phyloP scores from a whole-genome alignment of 2,329 filamentous ascomycete species.

The Fusarium pseudoanthophilum region DNA sequence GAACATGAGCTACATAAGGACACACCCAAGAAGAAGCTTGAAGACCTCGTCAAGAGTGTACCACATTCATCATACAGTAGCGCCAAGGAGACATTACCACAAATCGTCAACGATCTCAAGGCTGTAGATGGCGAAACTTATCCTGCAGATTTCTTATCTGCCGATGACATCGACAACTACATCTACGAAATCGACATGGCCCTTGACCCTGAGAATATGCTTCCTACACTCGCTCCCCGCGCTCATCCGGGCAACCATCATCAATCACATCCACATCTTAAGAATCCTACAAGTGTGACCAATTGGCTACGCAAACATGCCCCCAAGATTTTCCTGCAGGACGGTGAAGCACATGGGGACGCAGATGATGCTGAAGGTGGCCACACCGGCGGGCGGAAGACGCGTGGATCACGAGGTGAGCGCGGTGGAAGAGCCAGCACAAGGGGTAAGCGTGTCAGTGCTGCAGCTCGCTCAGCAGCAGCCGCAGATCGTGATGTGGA shows the following conservation, averaged over 20 bases:
- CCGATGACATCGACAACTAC: slow-evolving; percentile 79
- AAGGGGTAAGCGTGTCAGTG: slow-evolving; percentile 50
- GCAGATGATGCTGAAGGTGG: slow-evolving; percentile 51
- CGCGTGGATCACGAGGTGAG: slow-evolving; percentile 49
- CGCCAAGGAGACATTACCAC: slow-evolving; percentile 72
- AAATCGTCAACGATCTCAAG: slow-evolving; percentile 61
- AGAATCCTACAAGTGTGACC: slow-evolving; percentile 91
- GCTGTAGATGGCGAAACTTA: slow-evolving; percentile 63
- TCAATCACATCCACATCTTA: slow-evolving; percentile 55
- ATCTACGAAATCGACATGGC: slow-evolving; percentile 70
- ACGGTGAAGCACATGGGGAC: slow-evolving; percentile 60
- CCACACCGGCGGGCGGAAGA: slow-evolving; percentile 49
- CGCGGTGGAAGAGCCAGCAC: slow-evolving; percentile 54
- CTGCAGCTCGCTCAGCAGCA: slow-evolving; percentile 37
- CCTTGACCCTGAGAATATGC: slow-evolving; percentile 55
- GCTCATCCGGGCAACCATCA: slow-evolving; percentile 52
- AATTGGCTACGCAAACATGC: slow-evolving; percentile 93
- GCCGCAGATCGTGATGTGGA: slow-evolving; percentile 47
- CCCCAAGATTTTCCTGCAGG: slow-evolving; percentile 85
- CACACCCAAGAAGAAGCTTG: slow-evolving; percentile 59
- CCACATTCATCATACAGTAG: slow-evolving; percentile 63
- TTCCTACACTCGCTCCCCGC: slow-evolving; percentile 64
- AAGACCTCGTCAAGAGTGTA: slow-evolving; percentile 62
- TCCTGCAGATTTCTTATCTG: slow-evolving; percentile 73
- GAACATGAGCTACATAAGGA: slow-evolving; percentile 54